phyloP scores from a whole-genome alignment of 257 asterid species.

The Thymus mandschuricus region DNA sequence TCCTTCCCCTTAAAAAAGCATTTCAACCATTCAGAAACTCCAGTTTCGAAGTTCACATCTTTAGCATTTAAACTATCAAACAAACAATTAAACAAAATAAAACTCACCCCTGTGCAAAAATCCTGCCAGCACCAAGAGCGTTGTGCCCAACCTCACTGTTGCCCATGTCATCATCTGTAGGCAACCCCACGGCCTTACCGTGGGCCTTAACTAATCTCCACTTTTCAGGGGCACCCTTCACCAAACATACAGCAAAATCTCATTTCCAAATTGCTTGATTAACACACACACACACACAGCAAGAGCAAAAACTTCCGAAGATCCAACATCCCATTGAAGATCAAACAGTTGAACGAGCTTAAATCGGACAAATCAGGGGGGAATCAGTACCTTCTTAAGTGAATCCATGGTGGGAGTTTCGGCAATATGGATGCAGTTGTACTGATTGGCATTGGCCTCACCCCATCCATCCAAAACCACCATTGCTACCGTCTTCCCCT shows the following conservation, averaged over 20 bases:
- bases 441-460: conserved; percentile 79
- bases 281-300: not conserved
- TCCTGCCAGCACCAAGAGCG: conserved; percentile 99
- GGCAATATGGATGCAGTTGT: conserved; percentile 90
- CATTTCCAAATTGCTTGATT: conserved; percentile 5
- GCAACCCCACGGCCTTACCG: conserved; percentile 93
- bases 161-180: conserved; percentile 99
- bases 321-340: conserved; percentile 16
- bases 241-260: conserved; percentile 30
- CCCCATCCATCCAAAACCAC: conserved; percentile 99
- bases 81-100: not conserved
- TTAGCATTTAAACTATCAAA: conserved; percentile 5
- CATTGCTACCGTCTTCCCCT: conserved; percentile 80
- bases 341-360: not conserved
- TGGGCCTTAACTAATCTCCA: conserved; percentile 98
- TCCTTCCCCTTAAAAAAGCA: not conserved
- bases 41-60: not conserved
- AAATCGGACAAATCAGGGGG: not conserved
- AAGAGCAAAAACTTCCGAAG: not conserved
- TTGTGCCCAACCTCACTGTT: conserved; percentile 99
- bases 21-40: conserved; percentile 7
- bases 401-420: conserved; percentile 98
- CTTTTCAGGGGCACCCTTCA: conserved; percentile 87
- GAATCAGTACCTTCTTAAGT: conserved; percentile 61
- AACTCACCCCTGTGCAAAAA: conserved; percentile 92